Evolutionary conservation across 2,329 filamentous ascomycete genomes (phyloP).

Genomic region (Lomentospora prolificans): DNA sequence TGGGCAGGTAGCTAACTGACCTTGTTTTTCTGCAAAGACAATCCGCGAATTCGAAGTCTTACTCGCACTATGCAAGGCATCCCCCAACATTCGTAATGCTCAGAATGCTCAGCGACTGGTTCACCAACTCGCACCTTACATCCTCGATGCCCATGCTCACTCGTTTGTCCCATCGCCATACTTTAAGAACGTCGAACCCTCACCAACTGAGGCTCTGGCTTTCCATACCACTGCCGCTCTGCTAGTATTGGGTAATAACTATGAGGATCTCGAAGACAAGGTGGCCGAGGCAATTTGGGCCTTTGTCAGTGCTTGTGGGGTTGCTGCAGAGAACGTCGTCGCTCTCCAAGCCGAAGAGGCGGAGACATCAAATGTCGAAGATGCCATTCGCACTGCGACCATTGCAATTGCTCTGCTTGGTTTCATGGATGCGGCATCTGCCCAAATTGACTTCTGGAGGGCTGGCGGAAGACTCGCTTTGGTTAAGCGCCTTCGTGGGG

Average conservation of each 20-base stretch:
- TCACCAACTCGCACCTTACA: slow-evolving; percentile 71
- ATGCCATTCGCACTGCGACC: slow-evolving; percentile 60
- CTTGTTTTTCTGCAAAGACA: slow-evolving; percentile 43
- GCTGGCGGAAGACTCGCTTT: slow-evolving; percentile 63
- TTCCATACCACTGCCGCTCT: slow-evolving; percentile 71
- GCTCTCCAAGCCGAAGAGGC: slow-evolving; percentile 44
- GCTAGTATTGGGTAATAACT: slow-evolving; percentile 67
- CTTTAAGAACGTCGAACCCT: slow-evolving; percentile 73
- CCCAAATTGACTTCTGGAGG: slow-evolving; percentile 72
- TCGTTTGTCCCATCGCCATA: slow-evolving; percentile 70
- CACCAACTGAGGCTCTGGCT: slow-evolving; percentile 77
- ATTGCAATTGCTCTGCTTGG: slow-evolving; percentile 80
- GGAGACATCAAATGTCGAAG: slow-evolving; percentile 51
- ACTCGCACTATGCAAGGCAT: slow-evolving; percentile 82
- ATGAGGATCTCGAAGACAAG: slow-evolving; percentile 55
- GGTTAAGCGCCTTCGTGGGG: slow-evolving; percentile 58
- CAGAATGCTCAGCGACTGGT: slow-evolving; percentile 70
- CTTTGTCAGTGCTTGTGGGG: slow-evolving; percentile 63
- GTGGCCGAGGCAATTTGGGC: slow-evolving; percentile 57
- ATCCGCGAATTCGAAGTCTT: slow-evolving; percentile 88
- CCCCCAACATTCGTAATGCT: slow-evolving; percentile 59
- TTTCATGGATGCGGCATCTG: slow-evolving; percentile 74
- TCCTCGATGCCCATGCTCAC: slow-evolving; percentile 76
- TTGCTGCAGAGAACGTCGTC: slow-evolving; percentile 46
- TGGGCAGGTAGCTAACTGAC: background rate